These are phyloP conservation scores for Ganoderma lingzhi DNA, from an alignment of 1,284 basidiomycete genomes.

Conservation along the genomic window DNA sequence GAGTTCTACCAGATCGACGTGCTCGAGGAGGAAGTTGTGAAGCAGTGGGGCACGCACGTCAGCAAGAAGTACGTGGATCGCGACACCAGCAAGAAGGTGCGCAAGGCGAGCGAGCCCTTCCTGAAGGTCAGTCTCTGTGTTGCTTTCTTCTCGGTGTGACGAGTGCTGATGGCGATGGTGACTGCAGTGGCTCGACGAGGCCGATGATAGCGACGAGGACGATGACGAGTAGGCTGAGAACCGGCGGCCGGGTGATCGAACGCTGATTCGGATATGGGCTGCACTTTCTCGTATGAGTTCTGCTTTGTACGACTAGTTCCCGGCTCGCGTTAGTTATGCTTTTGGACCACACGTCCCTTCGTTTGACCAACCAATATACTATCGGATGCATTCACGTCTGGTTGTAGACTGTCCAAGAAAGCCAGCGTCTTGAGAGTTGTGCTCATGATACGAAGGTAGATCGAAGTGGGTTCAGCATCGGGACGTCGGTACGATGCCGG, in stretches of 20 bases:
- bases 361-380: neutral
- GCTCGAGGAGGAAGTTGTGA: constrained; percentile 91
- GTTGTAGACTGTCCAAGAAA: neutral
- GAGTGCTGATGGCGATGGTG: constrained; percentile 13
- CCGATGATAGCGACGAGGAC: constrained; percentile 53
- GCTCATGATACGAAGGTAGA: no score
- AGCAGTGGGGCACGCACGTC: constrained; percentile 96
- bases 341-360: neutral
- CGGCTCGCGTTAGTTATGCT: neutral
- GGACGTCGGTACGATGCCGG: neutral
- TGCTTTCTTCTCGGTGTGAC: neutral
- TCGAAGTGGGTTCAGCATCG: neutral
- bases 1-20: constrained; percentile 93
- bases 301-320: neutral
- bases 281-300: neutral
- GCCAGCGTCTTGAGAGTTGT: no score
- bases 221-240: constrained; percentile 16
- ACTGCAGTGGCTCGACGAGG: constrained; percentile 58
- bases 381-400: neutral
- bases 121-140: constrained; percentile 63
- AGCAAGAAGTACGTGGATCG: constrained; percentile 98
- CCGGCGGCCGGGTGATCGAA: neutral
- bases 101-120: constrained; percentile 96
- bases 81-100: constrained; percentile 94
- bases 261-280: neutral